These are phyloP conservation scores for Epichloe sylvatica DNA, from an alignment of 2,329 filamentous ascomycete species.

Conservation along the genomic window DNA sequence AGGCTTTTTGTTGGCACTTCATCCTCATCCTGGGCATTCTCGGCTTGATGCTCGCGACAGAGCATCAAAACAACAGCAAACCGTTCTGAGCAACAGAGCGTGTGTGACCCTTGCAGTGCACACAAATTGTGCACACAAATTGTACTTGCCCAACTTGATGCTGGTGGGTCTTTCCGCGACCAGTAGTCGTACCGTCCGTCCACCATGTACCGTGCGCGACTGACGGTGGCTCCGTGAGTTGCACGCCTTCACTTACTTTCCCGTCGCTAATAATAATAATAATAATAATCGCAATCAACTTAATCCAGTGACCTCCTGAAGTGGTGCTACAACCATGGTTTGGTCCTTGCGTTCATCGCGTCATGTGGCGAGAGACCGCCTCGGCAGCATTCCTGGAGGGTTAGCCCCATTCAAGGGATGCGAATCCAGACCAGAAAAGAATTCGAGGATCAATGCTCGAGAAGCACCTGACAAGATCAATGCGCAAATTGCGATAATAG, in stretches of 20 bases:
- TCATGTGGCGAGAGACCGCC: background rate
- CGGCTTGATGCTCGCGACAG: background rate
- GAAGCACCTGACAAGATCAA: background rate
- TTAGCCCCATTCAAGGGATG: background rate
- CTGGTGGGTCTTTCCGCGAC: background rate
- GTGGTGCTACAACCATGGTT: too few relatives aligned
- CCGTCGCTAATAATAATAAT: too few relatives aligned
- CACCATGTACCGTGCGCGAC: background rate
- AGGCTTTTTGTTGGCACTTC: background rate
- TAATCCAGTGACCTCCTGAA: too few relatives aligned
- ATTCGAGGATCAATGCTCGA: background rate
- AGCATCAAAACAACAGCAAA: background rate
- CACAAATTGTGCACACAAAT: background rate
- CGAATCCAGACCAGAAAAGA: background rate
- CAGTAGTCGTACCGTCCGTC: background rate
- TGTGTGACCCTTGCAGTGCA: background rate
- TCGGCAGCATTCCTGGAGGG: background rate
- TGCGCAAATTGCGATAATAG: background rate
- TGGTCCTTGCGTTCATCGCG: background rate
- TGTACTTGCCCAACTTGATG: background rate
- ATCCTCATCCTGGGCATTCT: background rate
- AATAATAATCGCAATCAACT: too few relatives aligned
- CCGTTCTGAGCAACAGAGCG: background rate
- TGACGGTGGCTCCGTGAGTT: background rate
- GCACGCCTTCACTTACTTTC: too few relatives aligned